Evolutionary conservation across 164 flowering plant species (phyloP).

Genomic region (Platanus orientalis): DNA sequence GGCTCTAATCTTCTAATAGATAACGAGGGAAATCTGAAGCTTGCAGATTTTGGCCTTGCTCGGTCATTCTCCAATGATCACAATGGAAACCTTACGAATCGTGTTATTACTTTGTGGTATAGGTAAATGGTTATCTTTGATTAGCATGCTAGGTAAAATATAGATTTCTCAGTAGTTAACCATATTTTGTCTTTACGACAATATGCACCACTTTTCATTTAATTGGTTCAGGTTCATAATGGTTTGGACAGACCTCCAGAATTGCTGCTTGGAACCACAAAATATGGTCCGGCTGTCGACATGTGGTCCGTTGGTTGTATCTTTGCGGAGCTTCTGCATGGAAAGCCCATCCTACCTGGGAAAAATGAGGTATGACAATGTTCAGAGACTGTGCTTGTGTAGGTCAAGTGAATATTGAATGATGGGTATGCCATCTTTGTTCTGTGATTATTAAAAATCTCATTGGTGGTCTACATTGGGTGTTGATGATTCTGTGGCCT

Average conservation of each 20-base stretch:
- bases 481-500: no score
- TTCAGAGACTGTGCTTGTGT: neutral
- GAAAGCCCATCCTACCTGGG: slow-evolving; percentile 89
- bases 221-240: slow-evolving; percentile 16
- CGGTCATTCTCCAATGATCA: slow-evolving; percentile 52
- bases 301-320: slow-evolving; percentile 99
- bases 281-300: slow-evolving; percentile 96
- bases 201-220: neutral
- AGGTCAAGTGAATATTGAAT: no score
- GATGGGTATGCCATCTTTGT: no score
- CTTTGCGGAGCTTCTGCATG: slow-evolving; percentile 88
- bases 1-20: slow-evolving; percentile 75
- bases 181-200: neutral
- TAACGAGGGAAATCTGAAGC: slow-evolving; percentile 68
- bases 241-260: slow-evolving; percentile 81
- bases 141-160: neutral
- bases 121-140: slow-evolving; percentile 32
- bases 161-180: neutral
- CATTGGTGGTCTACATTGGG: no score
- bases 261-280: slow-evolving; percentile 91
- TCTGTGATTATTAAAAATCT: no score
- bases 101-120: slow-evolving; percentile 71
- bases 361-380: slow-evolving; percentile 64
- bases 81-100: slow-evolving; percentile 56
- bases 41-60: slow-evolving; percentile 81